Evolutionary conservation across 345 rosid genomes (phyloP), one percentile per base, ranked within the genome.

Genomic region (Theobroma cacao): DNA sequence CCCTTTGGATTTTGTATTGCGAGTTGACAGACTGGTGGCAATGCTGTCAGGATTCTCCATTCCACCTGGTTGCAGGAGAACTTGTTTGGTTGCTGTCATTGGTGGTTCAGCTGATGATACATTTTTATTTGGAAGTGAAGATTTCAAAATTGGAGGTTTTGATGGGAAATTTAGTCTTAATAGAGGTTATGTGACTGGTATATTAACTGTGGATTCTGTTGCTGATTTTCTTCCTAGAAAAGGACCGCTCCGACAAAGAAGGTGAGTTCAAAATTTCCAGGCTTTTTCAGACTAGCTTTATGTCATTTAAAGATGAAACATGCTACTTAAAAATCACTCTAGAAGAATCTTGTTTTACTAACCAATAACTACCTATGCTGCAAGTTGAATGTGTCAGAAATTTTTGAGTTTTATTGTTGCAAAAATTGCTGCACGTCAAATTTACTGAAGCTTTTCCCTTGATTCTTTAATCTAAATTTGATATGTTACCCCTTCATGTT

Each of bases 151-250:
- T 34, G 91, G 94, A 77, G 95, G 89, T 53, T 86, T 92, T 40
- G 92, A 90, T 78, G 93, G 91, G 13, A 91, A 87, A 75, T 75
- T 92, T 61, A 84, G 91, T 78, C 78, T 92, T 17, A 91, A 85
- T 79, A 88, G 77, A 79, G 97, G 97, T 48, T 89, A 88, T 84
- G 95, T 96, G 30, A 86, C 97, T 72, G 99, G 99, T 67, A 92
- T 96, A 78, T 84, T 96, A 85, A 96, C 98, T 3, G 85, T 96
- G 50, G 98, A 96, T 82, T 92, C 98, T 0, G 90, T 88, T 1
- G 94, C 97, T 14, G 97, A 95, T 85, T 93, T 88, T 73, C 97
- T 96, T 79, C 99, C 97, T 0, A 80, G 97, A 77, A 96, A 88
- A 85, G 97, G 98, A 63, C 90, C 95, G 0, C 92, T 87, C 7